Evolutionary conservation across 225 moss, liverwort and hornwort genomes (phyloP).

Genomic region (Pseudisothecium myosuroides): DNA sequence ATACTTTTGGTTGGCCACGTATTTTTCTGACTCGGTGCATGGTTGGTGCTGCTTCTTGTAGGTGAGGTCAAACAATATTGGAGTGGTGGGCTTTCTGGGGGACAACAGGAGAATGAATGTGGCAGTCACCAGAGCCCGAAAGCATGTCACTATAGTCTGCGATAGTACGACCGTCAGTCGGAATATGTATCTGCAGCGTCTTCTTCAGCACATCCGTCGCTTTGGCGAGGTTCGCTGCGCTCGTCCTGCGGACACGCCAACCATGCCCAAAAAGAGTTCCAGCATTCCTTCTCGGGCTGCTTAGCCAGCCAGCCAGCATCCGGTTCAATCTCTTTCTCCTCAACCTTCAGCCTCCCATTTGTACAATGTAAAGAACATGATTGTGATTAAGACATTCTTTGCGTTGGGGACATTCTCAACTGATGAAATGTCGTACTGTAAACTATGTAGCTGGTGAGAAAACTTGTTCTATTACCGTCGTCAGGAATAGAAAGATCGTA

Average conservation of each 20-base stretch:
- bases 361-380: slow-evolving; percentile 4
- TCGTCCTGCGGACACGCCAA: background rate
- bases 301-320: background rate
- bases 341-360: background rate
- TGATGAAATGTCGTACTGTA: slow-evolving; percentile 2
- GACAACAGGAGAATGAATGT: slow-evolving; percentile 96
- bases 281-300: slow-evolving; percentile 1
- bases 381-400: slow-evolving; percentile 16
- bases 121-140: slow-evolving; percentile 89
- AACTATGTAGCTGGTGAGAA: background rate
- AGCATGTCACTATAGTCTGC: slow-evolving; percentile 81
- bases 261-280: background rate
- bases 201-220: slow-evolving; percentile 73
- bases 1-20: background rate
- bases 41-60: background rate
- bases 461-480: background rate
- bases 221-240: slow-evolving; percentile 66
- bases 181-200: slow-evolving; percentile 57
- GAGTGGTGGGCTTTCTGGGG: slow-evolving; percentile 91
- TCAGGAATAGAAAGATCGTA: background rate
- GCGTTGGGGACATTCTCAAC: slow-evolving; percentile 17
- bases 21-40: background rate
- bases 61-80: slow-evolving; percentile 90
- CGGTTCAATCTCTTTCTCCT: background rate
- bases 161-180: slow-evolving; percentile 86